These are phyloP conservation scores for Diversispora eburnea DNA, from an alignment of 192 early-diverging fungal genomes.

Conservation along the genomic window DNA sequence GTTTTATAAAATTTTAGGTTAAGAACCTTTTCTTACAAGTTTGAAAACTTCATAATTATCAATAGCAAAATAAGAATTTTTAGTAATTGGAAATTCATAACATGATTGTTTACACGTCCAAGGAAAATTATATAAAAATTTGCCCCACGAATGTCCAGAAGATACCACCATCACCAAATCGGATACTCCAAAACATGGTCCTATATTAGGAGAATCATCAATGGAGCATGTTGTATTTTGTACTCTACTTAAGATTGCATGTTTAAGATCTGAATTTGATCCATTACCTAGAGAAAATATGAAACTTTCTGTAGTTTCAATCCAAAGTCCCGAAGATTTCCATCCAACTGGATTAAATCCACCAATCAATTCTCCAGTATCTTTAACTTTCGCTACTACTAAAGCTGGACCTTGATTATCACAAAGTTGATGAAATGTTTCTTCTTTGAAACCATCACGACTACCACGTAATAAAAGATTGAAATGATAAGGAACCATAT, in stretches of 20 bases:
- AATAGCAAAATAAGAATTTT: not conserved
- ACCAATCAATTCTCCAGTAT: conserved; percentile 3
- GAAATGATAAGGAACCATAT: conserved; percentile 17
- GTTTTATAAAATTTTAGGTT: too few relatives aligned
- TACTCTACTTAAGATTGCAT: not conserved
- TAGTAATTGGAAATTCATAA: not conserved
- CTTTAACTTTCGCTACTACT: conserved; percentile 1
- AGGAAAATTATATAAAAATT: conserved; percentile 1
- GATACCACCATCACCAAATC: conserved; percentile 1
- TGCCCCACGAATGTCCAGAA: not conserved
- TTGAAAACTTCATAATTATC: conserved; percentile 7
- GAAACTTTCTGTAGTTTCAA: conserved; percentile 12
- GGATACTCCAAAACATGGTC: not conserved
- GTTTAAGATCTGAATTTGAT: not conserved
- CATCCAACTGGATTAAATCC: conserved; percentile 6
- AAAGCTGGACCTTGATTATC: conserved; percentile 8
- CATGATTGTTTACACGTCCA: not conserved
- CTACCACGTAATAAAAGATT: conserved; percentile 21
- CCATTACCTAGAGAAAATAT: conserved; percentile 21
- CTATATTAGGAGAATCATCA: conserved; percentile 2
- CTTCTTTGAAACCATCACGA: not conserved
- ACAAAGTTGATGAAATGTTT: conserved; percentile 10
- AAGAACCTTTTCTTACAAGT: not conserved
- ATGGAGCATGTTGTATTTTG: not conserved
- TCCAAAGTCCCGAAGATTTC: not conserved